Conservation (phyloP, 1,139 yeast species). For the Arxiozyma telluris region DNA sequence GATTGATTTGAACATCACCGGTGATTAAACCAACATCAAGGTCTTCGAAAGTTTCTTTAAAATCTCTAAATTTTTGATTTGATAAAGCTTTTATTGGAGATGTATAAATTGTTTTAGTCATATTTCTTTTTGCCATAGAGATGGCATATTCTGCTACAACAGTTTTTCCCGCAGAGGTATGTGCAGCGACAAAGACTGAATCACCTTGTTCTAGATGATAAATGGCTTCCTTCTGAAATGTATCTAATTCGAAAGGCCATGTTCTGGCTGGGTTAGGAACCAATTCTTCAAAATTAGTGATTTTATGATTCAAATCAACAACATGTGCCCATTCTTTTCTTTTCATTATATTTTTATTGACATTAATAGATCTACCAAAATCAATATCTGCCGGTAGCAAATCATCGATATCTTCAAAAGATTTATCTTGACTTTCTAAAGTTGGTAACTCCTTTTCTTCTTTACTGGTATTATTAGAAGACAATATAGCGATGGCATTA, state of each 20-base stretch:
- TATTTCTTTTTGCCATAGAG: conserved; percentile 82
- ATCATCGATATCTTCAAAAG: conserved; percentile 51
- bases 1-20: conserved; percentile 96
- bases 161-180: conserved; percentile 89
- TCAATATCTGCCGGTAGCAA: conserved; percentile 60
- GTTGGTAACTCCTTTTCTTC: background rate
- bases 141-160: conserved; percentile 92
- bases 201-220: conserved; percentile 95
- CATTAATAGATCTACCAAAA: conserved; percentile 36
- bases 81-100: conserved; percentile 90
- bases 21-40: conserved; percentile 91
- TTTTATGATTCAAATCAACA: conserved; percentile 74
- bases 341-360: conserved; percentile 30
- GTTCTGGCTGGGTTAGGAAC: conserved; percentile 89
- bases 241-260: conserved; percentile 91
- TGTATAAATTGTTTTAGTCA: conserved; percentile 87
- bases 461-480: background rate
- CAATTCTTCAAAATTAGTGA: conserved; percentile 75
- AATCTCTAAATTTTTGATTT: conserved; percentile 90
- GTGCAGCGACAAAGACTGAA: conserved; percentile 97
- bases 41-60: conserved; percentile 67
- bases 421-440: conserved; percentile 3
- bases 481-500: conserved; percentile 7
- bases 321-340: conserved; percentile 89
- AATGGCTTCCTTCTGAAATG: conserved; percentile 94